These are phyloP conservation scores for Otatea glauca DNA, from an alignment of 176 grass and related monocot species.

Conservation along the genomic window DNA sequence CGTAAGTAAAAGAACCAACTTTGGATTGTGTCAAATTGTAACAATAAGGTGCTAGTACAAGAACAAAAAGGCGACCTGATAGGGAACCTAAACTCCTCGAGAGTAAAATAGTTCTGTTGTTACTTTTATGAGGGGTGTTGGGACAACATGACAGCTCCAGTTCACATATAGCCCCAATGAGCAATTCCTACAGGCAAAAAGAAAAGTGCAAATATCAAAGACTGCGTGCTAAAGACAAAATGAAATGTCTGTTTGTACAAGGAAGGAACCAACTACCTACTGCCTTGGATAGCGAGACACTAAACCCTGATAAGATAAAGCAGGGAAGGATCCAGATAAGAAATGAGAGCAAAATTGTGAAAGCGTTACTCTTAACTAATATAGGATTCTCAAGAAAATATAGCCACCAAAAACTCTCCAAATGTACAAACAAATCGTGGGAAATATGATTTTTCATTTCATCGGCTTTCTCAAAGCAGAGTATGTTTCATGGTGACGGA, in stretches of 20 bases:
- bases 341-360: background rate
- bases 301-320: background rate
- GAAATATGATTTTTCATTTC: background rate
- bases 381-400: background rate
- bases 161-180: slow-evolving; percentile 5
- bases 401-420: background rate
- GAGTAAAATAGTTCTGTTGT: background rate
- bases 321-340: background rate
- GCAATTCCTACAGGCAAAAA: slow-evolving; percentile 16
- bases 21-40: background rate
- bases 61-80: background rate
- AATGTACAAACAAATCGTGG: background rate
- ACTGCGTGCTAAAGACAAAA: slow-evolving; percentile 5
- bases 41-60: background rate
- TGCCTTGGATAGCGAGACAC: background rate
- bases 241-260: slow-evolving; percentile 19
- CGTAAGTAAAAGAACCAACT: background rate
- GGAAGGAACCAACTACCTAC: background rate
- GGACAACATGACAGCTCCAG: slow-evolving; percentile 13
- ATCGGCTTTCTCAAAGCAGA: background rate
- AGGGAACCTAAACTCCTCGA: slow-evolving; percentile 15
- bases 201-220: background rate
- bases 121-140: background rate
- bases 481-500: background rate
- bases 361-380: background rate